phyloP scores from a whole-genome alignment of 139 green algal genomes.

The Yamagishiella unicocca region DNA sequence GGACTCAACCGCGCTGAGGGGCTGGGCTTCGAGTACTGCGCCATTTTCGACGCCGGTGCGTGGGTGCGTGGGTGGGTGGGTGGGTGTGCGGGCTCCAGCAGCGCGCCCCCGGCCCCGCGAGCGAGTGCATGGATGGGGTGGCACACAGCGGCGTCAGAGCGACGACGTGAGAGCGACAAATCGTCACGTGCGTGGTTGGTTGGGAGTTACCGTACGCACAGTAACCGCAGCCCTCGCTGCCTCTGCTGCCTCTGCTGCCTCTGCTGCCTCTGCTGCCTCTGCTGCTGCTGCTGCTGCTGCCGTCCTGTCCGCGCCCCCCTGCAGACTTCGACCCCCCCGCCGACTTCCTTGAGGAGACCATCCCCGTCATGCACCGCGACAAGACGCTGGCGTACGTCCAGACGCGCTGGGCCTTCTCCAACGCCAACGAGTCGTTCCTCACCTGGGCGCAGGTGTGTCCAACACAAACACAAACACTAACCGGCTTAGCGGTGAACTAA shows the following conservation, averaged over 20 bases:
- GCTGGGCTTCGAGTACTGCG: conserved; percentile 67
- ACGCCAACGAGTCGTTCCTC: conserved; percentile 80
- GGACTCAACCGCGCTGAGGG: conserved; percentile 61
- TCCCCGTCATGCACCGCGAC: conserved; percentile 55
- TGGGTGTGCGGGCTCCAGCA: no score
- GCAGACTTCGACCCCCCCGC: conserved; percentile 38
- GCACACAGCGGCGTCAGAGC: no score
- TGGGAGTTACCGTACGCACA: no score
- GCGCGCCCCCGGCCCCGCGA: no score
- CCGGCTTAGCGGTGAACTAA: no score
- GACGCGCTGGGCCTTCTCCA: conserved; percentile 83
- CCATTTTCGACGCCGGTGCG: conserved; percentile 69
- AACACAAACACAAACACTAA: no score
- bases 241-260: neutral
- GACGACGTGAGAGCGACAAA: no score
- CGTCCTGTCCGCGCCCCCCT: no score
- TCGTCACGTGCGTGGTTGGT: no score
- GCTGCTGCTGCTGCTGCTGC: no score
- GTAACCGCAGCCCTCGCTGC: no score
- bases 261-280: neutral
- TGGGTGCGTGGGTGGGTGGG: neutral
- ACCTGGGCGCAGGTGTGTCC: conserved; percentile 75
- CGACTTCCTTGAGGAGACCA: conserved; percentile 64
- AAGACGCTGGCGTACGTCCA: conserved; percentile 81
- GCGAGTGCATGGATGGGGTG: no score